Evolutionary conservation across 2,329 filamentous ascomycete species (phyloP).

Genomic region (Camptophora hylomeconis): DNA sequence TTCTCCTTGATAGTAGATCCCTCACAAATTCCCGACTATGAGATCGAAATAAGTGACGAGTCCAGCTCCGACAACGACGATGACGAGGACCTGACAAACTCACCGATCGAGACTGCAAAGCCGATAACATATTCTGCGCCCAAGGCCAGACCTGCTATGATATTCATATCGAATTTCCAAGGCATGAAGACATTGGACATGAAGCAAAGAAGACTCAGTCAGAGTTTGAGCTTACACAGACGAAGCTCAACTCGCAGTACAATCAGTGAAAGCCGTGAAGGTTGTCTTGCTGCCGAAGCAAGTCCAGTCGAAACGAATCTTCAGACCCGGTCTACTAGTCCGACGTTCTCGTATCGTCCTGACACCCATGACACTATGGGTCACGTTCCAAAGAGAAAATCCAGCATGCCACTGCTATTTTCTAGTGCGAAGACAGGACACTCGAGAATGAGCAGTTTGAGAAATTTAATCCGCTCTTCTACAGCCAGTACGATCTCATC

Average conservation of each 20-base stretch:
- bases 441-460: slow-evolving; percentile 14
- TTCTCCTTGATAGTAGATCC: slow-evolving; percentile 4
- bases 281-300: too few relatives aligned
- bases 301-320: too few relatives aligned
- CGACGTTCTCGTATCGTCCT: too few relatives aligned
- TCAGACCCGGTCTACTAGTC: too few relatives aligned
- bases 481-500: neutral
- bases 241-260: slow-evolving; percentile 3
- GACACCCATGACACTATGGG: too few relatives aligned
- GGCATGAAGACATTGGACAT: slow-evolving; percentile 5
- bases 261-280: slow-evolving; percentile 7
- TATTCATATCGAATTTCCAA: slow-evolving; percentile 12
- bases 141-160: slow-evolving; percentile 11
- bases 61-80: too few relatives aligned
- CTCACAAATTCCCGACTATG: too few relatives aligned
- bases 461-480: slow-evolving; percentile 8
- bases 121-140: slow-evolving; percentile 13
- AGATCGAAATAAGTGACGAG: too few relatives aligned
- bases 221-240: slow-evolving; percentile 2
- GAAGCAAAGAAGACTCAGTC: slow-evolving; percentile 11
- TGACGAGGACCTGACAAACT: slow-evolving; percentile 10
- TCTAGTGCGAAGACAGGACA: slow-evolving; percentile 8
- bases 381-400: too few relatives aligned
- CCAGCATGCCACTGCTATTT: slow-evolving; percentile 12
- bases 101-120: slow-evolving; percentile 13